Evolutionary conservation across 495 filamentous ascomycete genomes (phyloP).

Genomic region (Trichocladium uniseriatum): DNA sequence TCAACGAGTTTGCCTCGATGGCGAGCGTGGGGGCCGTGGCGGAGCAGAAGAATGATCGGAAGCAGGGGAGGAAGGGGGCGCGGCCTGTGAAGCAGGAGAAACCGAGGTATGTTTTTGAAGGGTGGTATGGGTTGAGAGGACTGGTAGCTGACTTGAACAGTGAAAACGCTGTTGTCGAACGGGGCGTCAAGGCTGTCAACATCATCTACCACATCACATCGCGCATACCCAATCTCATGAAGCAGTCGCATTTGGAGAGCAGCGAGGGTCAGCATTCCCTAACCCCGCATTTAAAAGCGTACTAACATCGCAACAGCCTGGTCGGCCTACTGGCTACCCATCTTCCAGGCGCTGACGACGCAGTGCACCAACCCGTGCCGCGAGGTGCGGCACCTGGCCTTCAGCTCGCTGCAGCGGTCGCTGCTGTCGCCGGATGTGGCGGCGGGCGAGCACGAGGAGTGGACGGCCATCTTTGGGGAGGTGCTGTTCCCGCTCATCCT

Average conservation of each 20-base stretch:
- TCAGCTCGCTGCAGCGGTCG: conserved; percentile 77
- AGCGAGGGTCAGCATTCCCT: conserved; percentile 55
- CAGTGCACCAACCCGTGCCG: conserved; percentile 95
- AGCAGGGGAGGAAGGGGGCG: conserved; percentile 35
- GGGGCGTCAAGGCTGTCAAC: conserved; percentile 71
- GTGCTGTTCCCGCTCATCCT: conserved; percentile 92
- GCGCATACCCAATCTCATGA: conserved; percentile 75
- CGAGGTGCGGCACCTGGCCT: conserved; percentile 80
- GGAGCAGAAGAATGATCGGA: conserved; percentile 72
- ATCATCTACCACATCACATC: conserved; percentile 71
- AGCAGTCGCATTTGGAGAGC: conserved; percentile 84
- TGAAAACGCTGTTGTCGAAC: conserved; percentile 64
- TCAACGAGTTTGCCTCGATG: conserved; percentile 84
- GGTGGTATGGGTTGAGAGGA: neutral
- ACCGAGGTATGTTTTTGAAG: conserved; percentile 39
- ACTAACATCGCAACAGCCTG: conserved; percentile 54
- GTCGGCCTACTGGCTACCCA: conserved; percentile 96
- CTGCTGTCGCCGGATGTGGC: conserved; percentile 72
- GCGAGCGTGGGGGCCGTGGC: conserved; percentile 69
- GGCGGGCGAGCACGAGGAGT: conserved; percentile 55
- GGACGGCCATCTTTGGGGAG: conserved; percentile 89
- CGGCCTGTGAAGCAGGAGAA: conserved; percentile 46
- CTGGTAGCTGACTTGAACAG: conserved; percentile 24
- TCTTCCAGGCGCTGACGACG: conserved; percentile 75
- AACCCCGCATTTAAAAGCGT: neutral